Conservation (phyloP, 2,329 filamentous ascomycete genomes). For the Aspergillus tanneri region DNA sequence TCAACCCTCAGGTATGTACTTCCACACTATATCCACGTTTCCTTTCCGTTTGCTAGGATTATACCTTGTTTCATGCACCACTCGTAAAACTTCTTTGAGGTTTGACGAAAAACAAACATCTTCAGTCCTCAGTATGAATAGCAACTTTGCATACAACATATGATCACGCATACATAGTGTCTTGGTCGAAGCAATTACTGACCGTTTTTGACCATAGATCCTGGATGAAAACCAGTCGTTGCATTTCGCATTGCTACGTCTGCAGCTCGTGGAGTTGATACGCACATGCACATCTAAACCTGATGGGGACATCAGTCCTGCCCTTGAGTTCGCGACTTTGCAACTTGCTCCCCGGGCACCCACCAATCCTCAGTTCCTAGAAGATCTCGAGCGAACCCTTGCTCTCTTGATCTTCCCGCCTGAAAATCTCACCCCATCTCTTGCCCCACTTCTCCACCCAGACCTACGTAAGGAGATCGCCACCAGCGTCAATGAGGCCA, state of each 20-base stretch:
- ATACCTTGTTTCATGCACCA: slow-evolving; percentile 99
- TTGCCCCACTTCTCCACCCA: slow-evolving; percentile 75
- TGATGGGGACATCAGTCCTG: slow-evolving; percentile 72
- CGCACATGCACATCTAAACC: slow-evolving; percentile 66
- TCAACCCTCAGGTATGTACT: slow-evolving; percentile 82
- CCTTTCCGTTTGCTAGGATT: slow-evolving; percentile 71
- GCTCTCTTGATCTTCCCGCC: slow-evolving; percentile 82
- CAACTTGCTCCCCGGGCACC: slow-evolving; percentile 86
- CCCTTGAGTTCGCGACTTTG: slow-evolving; percentile 80
- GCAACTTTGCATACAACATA: slow-evolving; percentile 25
- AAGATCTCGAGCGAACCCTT: slow-evolving; percentile 90
- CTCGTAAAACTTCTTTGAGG: slow-evolving; percentile 82
- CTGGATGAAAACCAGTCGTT: slow-evolving; percentile 78
- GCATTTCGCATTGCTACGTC: slow-evolving; percentile 83
- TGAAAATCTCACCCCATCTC: slow-evolving; percentile 72
- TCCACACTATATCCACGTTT: not conserved
- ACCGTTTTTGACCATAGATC: slow-evolving; percentile 61
- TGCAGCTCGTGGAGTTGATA: slow-evolving; percentile 94
- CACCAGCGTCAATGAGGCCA: slow-evolving; percentile 82
- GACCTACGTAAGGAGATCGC: slow-evolving; percentile 80
- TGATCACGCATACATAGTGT: slow-evolving; percentile 13
- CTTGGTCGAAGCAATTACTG: slow-evolving; percentile 20
- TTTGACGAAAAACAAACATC: slow-evolving; percentile 80
- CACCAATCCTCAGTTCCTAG: slow-evolving; percentile 74
- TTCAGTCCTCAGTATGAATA: slow-evolving; percentile 87